Percentiles rank a stretch among this genome's conserved stretches.
These are phyloP conservation scores for Mucor ambiguus DNA, from an alignment of 371 early-diverging fungal genomes.

Conservation along the genomic window DNA sequence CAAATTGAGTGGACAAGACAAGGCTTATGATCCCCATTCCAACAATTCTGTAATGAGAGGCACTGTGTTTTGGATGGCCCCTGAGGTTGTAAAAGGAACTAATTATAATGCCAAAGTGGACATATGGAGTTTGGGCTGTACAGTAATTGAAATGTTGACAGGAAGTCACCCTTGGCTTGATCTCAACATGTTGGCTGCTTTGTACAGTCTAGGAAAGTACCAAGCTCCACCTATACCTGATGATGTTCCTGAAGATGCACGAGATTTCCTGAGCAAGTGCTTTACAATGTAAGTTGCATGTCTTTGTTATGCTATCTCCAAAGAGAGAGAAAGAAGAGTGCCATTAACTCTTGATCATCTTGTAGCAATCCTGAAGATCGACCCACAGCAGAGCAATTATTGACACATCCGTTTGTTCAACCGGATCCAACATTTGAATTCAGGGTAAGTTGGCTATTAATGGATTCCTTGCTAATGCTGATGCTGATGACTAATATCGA, in stretches of 20 bases:
- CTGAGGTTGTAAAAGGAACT: conserved; percentile 85
- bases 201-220: conserved; percentile 83
- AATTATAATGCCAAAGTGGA: conserved; percentile 81
- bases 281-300: conserved; percentile 65
- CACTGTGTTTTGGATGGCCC: conserved; percentile 93
- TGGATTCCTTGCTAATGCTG: background rate
- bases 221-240: conserved; percentile 83
- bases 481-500: background rate
- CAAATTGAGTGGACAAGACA: conserved; percentile 70
- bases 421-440: conserved; percentile 60
- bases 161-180: conserved; percentile 92
- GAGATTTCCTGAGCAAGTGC: conserved; percentile 77
- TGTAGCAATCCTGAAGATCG: conserved; percentile 62
- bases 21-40: conserved; percentile 53
- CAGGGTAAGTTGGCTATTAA: conserved; percentile 33
- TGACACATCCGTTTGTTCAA: conserved; percentile 57
- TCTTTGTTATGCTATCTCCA: background rate
- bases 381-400: conserved; percentile 68
- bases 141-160: conserved; percentile 96
- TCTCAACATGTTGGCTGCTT: conserved; percentile 84
- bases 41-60: conserved; percentile 51
- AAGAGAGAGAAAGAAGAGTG: no score
- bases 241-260: conserved; percentile 65
- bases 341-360: no score
- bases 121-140: conserved; percentile 88